Evolutionary conservation across 2,329 filamentous ascomycete genomes (phyloP).

Genomic region (Aureobasidium zeae): DNA sequence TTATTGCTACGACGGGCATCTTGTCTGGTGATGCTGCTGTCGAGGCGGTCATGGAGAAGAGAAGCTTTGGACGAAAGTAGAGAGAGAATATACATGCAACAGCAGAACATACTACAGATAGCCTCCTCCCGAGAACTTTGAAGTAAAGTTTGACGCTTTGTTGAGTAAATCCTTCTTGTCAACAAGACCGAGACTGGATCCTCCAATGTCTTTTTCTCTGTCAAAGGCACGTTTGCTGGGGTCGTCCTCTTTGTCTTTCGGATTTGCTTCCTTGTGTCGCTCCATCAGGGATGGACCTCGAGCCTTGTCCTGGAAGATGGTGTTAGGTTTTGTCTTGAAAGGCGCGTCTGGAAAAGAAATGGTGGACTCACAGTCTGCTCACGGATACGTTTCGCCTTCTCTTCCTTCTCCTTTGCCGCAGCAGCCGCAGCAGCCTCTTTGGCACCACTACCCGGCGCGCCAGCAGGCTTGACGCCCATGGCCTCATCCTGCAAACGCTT

Average conservation of each 20-base stretch:
- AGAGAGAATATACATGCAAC: neutral
- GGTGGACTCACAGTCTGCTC: conserved; percentile 48
- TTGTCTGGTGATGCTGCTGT: conserved; percentile 66
- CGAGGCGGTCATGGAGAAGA: conserved; percentile 58
- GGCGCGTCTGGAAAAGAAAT: conserved; percentile 16
- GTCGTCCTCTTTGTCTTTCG: conserved; percentile 68
- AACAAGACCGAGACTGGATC: conserved; percentile 53
- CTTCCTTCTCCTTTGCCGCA: conserved; percentile 31
- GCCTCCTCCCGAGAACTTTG: conserved; percentile 66
- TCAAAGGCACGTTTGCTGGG: conserved; percentile 85
- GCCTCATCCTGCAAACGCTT: conserved; percentile 72
- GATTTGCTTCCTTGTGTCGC: conserved; percentile 37
- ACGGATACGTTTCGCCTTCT: conserved; percentile 42
- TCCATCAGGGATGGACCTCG: conserved; percentile 32
- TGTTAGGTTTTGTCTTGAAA: conserved; percentile 15
- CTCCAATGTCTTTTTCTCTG: conserved; percentile 86
- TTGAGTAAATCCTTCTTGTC: conserved; percentile 72
- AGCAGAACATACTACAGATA: conserved; percentile 39
- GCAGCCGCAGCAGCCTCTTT: conserved; percentile 14
- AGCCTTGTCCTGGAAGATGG: conserved; percentile 32
- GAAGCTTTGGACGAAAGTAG: conserved; percentile 25
- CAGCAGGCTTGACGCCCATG: conserved; percentile 34
- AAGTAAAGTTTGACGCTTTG: conserved; percentile 71
- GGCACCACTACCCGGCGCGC: conserved; percentile 4
- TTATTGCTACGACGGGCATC: conserved; percentile 88